Percentiles rank a stretch among this genome's conserved stretches.
phyloP scores from a whole-genome alignment of 371 early-diverging fungal species.

The Mucor racemosus region DNA sequence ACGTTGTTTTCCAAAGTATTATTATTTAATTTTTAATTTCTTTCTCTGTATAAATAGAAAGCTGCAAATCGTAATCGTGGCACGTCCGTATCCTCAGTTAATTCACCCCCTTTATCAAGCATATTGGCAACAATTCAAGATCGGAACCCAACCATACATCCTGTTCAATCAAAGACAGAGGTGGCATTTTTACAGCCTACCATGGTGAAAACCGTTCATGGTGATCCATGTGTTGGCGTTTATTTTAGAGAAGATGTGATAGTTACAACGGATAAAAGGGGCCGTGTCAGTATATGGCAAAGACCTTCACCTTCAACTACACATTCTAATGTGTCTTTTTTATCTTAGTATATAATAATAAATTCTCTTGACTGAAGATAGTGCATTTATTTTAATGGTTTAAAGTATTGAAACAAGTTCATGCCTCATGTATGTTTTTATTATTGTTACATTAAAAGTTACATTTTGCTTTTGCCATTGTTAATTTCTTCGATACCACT shows the following conservation, averaged over 20 bases:
- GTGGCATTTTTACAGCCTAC: conserved; percentile 86
- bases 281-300: conserved; percentile 81
- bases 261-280: conserved; percentile 83
- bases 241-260: conserved; percentile 84
- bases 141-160: conserved; percentile 52
- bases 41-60: conserved; percentile 16
- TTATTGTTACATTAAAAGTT: too few species aligned
- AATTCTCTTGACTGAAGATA: too few species aligned
- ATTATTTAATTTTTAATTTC: too few species aligned
- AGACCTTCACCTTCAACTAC: conserved; percentile 60
- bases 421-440: too few species aligned
- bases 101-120: conserved; percentile 30
- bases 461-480: too few species aligned
- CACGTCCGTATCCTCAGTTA: conserved; percentile 46
- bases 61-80: conserved; percentile 38
- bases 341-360: background rate
- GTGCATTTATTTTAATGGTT: too few species aligned
- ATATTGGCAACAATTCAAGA: conserved; percentile 29
- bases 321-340: background rate
- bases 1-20: conserved; percentile 5
- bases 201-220: conserved; percentile 74
- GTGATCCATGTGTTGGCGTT: conserved; percentile 73
- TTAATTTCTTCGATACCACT: too few species aligned
- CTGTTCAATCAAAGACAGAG: conserved; percentile 65
- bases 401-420: too few species aligned